These are phyloP conservation scores for Clarireedia sp. DNA, from an alignment of 2,329 filamentous ascomycete genomes.

Conservation along the genomic window DNA sequence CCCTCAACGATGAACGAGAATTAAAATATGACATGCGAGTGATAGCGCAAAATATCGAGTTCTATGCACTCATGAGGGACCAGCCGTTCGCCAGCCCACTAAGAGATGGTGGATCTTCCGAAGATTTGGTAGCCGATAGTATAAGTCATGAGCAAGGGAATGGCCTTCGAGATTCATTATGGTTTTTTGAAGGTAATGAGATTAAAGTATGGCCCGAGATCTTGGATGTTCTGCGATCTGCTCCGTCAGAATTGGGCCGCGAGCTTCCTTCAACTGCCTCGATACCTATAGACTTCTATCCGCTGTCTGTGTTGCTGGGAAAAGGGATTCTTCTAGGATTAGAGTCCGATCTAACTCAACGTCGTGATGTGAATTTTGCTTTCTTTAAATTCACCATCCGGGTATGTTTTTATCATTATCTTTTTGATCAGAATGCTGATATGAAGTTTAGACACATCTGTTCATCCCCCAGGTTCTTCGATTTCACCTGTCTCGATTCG, in stretches of 20 bases:
- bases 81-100: slow-evolving; percentile 41
- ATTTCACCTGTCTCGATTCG: slow-evolving; percentile 67
- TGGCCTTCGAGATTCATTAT: slow-evolving; percentile 72
- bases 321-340: slow-evolving; percentile 88
- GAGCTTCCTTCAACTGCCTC: slow-evolving; percentile 69
- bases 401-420: slow-evolving; percentile 44
- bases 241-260: slow-evolving; percentile 54
- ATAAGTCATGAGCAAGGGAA: slow-evolving; percentile 20
- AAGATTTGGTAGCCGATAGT: slow-evolving; percentile 13
- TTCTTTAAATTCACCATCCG: slow-evolving; percentile 82
- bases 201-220: slow-evolving; percentile 86
- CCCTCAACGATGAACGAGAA: slow-evolving; percentile 70
- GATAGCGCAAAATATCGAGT: slow-evolving; percentile 92
- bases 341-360: slow-evolving; percentile 87
- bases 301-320: slow-evolving; percentile 74
- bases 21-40: slow-evolving; percentile 98
- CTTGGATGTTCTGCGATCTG: slow-evolving; percentile 69
- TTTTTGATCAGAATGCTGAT: slow-evolving; percentile 10
- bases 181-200: slow-evolving; percentile 85
- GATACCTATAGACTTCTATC: slow-evolving; percentile 90
- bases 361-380: slow-evolving; percentile 84
- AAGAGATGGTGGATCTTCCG: slow-evolving; percentile 8
- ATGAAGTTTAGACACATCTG: slow-evolving; percentile 65
- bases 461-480: slow-evolving; percentile 85
- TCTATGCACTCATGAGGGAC: slow-evolving; percentile 87